Base-by-base conservation (phyloP, 441 rosid species). In the Euphorbia schlechtendalii region DNA sequence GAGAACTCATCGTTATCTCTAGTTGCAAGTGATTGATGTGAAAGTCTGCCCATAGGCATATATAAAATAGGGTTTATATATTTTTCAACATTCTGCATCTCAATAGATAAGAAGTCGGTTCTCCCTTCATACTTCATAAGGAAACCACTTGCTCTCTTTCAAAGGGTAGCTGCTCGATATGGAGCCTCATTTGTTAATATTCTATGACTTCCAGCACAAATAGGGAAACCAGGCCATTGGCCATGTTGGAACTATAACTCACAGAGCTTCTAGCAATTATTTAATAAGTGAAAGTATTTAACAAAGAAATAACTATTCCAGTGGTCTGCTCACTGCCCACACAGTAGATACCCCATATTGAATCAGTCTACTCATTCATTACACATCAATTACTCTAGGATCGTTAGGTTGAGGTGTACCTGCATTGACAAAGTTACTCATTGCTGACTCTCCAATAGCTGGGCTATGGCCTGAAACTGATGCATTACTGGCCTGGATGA, bases 261-360 rank as follows among this genome's bases (percentile, higher is more conserved):
- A 18, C 51, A 52, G 43, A 61, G 62, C 66, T 14, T 28, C 3
- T 40, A 9, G 40, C 21, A 28, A 36, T 22, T 7, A 27, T 52
- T 62, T 55, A 56, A 56, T 22, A 32, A 69, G 46, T 34, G 34
- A 25, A 55, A 41, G 61, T 45, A 46, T 56, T 55, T 17, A 32
- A 32, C 14, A 20, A 15, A 15, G 72, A 56, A 54, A 28, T 61
- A 61, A 10, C 27, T 10, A 22, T 11, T 34, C 45, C 18, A 53
- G 21, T 41, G 28, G 24, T 34, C 38, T 65, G 59, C 18, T 54
- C 24, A 61, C 48, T 20, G 28, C 41, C 43, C 56, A 13, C 28
- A 21, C 46, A 54, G 67, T 32, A 17, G 56, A 28, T 66, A 53
- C 41, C 46, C 30, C 25, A 17, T 8, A 20, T 21, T 18, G 61